Conservation (phyloP, 768 basidiomycete genomes). For the Hygrophoropsis aurantiaca region DNA sequence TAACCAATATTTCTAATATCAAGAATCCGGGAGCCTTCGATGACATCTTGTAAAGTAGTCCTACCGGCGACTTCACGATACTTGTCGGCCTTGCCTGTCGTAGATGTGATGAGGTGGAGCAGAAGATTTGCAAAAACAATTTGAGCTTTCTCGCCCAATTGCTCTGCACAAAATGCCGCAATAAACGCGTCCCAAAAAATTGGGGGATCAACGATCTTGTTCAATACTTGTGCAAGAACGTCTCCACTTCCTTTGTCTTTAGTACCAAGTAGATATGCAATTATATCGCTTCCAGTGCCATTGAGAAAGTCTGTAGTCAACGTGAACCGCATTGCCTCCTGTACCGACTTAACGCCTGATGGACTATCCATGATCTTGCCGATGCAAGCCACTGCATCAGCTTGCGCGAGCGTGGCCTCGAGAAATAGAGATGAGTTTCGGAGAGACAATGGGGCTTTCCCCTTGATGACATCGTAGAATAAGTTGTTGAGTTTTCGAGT, state of each 20-base stretch:
- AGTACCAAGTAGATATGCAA: conserved; percentile 38
- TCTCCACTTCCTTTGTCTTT: conserved; percentile 36
- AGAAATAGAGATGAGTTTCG: conserved; percentile 33
- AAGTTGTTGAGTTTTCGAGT: conserved; percentile 22
- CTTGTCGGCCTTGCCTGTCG: conserved; percentile 24
- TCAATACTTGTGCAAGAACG: conserved; percentile 35
- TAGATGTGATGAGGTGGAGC: conserved; percentile 39
- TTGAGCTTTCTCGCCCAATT: conserved; percentile 32
- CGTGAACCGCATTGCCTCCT: conserved; percentile 36
- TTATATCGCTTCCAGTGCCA: conserved; percentile 29
- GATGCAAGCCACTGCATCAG: conserved; percentile 33
- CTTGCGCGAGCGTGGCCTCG: conserved; percentile 40
- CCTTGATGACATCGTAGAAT: conserved; percentile 26
- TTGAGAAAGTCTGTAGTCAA: conserved; percentile 37
- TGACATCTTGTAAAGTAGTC: conserved; percentile 16
- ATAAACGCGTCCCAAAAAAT: conserved; percentile 42
- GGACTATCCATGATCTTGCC: conserved; percentile 31
- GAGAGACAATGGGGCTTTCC: conserved; percentile 14
- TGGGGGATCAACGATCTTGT: conserved; percentile 41
- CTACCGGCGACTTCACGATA: conserved; percentile 37
- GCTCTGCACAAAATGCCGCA: conserved; percentile 23
- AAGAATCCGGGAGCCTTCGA: conserved; percentile 16
- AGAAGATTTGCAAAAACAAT: conserved; percentile 46
- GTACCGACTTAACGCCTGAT: conserved; percentile 34
- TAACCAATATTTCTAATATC: conserved; percentile 28